These are phyloP conservation scores for Cryptococcus sp. DNA, from an alignment of 1,284 basidiomycete species.

Conservation along the genomic window DNA sequence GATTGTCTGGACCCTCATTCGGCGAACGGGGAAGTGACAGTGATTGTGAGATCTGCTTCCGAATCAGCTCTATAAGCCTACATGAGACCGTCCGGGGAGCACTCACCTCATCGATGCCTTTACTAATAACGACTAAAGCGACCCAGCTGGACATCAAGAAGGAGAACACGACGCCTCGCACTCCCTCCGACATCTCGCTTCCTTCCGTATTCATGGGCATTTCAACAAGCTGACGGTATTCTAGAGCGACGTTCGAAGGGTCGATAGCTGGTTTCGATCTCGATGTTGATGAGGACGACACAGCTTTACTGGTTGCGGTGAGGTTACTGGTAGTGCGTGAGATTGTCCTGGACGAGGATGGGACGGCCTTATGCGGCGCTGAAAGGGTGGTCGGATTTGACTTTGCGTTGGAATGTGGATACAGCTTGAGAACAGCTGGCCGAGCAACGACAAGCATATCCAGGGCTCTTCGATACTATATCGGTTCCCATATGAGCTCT, in stretches of 20 bases:
- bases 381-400: not conserved
- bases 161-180: conserved; percentile 18
- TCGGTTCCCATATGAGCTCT: too few relatives aligned
- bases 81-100: not conserved
- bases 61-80: not conserved
- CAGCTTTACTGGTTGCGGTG: not conserved
- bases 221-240: conserved; percentile 13
- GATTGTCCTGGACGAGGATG: not conserved
- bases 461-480: conserved; percentile 25
- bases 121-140: conserved; percentile 16
- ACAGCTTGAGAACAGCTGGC: conserved; percentile 25
- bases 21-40: not conserved
- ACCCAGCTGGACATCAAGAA: conserved; percentile 31
- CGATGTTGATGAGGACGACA: not conserved
- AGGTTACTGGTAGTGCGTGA: not conserved
- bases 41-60: not conserved
- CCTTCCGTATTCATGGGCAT: conserved; percentile 8
- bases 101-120: conserved; percentile 17
- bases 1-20: too few relatives aligned
- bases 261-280: too few relatives aligned
- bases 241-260: not conserved
- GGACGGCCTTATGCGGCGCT: not conserved
- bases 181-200: conserved; percentile 9
- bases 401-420: conserved; percentile 12
- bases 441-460: conserved; percentile 22